Evolutionary conservation across 2,329 filamentous ascomycete genomes (phyloP).

Genomic region (Rutstroemia sydowiana): DNA sequence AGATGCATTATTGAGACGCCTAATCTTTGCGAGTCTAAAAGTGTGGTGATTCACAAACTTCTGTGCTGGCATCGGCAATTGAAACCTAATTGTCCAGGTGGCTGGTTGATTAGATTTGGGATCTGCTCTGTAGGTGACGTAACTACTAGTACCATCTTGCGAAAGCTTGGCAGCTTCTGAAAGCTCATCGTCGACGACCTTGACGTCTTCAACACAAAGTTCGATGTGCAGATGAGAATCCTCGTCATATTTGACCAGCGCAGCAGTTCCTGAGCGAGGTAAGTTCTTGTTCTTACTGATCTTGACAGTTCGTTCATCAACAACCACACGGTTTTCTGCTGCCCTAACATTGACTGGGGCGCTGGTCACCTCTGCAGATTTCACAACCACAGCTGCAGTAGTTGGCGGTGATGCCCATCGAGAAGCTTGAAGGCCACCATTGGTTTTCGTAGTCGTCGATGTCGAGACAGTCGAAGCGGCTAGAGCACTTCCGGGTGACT

Average conservation of each 20-base stretch:
- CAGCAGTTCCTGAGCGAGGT: not conserved
- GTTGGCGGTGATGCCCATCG: not conserved
- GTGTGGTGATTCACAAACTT: not conserved
- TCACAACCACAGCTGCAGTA: not conserved
- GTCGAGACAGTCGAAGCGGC: not conserved
- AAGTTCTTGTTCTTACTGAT: not conserved
- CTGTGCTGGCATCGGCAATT: slow-evolving; percentile 6
- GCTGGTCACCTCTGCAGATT: not conserved
- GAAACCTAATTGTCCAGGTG: slow-evolving; percentile 14
- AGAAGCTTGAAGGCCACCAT: not conserved
- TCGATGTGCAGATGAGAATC: not conserved
- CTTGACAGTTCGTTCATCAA: not conserved
- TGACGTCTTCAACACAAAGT: not conserved
- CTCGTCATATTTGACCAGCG: not conserved
- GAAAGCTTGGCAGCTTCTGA: not conserved
- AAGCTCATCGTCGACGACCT: slow-evolving; percentile 9
- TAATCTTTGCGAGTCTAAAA: not conserved
- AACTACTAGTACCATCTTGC: not conserved
- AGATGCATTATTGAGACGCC: not conserved
- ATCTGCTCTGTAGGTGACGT: slow-evolving; percentile 8
- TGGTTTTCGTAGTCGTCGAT: not conserved
- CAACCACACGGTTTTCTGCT: not conserved
- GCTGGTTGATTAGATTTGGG: not conserved
- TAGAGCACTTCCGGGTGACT: not conserved
- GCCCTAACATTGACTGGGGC: not conserved